Base-by-base conservation (phyloP, 495 filamentous ascomycete genomes). In the Hyaloscypha finlandica region DNA sequence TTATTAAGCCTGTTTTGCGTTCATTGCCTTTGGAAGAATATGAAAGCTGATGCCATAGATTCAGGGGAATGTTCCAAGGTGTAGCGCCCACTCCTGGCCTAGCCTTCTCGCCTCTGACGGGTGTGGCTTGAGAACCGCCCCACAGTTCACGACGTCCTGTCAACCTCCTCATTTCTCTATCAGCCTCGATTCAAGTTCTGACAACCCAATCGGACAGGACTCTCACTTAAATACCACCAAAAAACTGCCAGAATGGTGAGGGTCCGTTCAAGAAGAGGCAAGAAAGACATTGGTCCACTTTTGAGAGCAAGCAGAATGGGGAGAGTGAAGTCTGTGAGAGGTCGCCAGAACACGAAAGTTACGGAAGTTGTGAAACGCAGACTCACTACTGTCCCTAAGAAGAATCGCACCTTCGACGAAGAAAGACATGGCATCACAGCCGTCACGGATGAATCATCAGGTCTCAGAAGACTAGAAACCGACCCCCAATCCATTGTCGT, bases 401-500 rank as follows among this genome's bases (percentile, higher is more conserved):
- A 11, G 11, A 42, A 61, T 25, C 59, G 59, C 16, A 12, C 11
- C 2, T 61, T 61, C 4, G 59, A 61, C 22, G 4, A 8, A 8
- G 16, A 37, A 16, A 61, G 33, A 29, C 20, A 61, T n/a, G 59
- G 59, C 37, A 31, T 61, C 22, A 39, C 31, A 14, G 59, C 32
- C 35, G 33, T 61, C 14, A 25, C 31, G 2, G 53, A 65, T 51
- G 9, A 33, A 19, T 19, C 42, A 6, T 58, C 55, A 6, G 63
- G 63, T n/a, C 33, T 65, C n/a, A 30, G 63, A 51, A 12, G 63
- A 16, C 37, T 65, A 20, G 29, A 58, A 48, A 58, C 52, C 14
- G 53, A 65, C 30, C 63, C 55, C 19, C 12, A 29, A 6, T 65
- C 63, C 51, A 48, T 66, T 12, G 58, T 66, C 42, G 39, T 61